Evolutionary conservation across 805 yeast species (phyloP).

Genomic region (Schizosaccharomyces lindneri): DNA sequence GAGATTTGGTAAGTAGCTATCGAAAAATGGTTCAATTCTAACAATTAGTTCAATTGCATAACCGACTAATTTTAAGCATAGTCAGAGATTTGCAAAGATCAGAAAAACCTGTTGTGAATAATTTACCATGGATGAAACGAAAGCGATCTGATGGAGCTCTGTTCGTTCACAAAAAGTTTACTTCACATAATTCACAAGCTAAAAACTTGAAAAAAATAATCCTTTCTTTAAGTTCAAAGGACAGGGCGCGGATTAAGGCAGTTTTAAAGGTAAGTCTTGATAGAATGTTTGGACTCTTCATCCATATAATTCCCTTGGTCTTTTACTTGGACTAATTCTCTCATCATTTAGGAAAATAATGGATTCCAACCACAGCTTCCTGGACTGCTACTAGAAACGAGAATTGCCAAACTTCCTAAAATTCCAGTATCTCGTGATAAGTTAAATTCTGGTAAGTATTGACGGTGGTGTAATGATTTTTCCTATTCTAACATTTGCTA

Average conservation of each 20-base stretch:
- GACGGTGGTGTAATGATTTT: background rate
- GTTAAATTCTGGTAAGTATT: constrained; percentile 11
- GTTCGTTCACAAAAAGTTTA: background rate
- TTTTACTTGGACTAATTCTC: too few relatives aligned
- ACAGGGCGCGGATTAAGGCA: background rate
- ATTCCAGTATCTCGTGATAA: constrained; percentile 38
- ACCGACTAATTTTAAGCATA: background rate
- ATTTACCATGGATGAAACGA: background rate
- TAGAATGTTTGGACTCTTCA: too few relatives aligned
- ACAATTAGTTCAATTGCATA: background rate
- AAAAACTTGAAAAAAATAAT: background rate
- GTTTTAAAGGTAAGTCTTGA: background rate
- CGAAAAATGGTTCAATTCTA: background rate
- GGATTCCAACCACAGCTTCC: background rate
- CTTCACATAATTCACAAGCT: background rate
- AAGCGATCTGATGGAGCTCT: background rate
- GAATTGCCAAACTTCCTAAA: constrained; percentile 44
- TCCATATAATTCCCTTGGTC: too few relatives aligned
- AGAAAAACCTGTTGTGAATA: background rate
- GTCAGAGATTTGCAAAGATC: background rate
- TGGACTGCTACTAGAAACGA: constrained; percentile 10
- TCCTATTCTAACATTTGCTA: background rate
- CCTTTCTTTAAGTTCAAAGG: background rate
- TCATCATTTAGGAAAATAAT: background rate
- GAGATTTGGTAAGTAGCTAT: background rate